Evolutionary conservation across 805 yeast species (phyloP).

Genomic region (Yamadazyma sp.): DNA sequence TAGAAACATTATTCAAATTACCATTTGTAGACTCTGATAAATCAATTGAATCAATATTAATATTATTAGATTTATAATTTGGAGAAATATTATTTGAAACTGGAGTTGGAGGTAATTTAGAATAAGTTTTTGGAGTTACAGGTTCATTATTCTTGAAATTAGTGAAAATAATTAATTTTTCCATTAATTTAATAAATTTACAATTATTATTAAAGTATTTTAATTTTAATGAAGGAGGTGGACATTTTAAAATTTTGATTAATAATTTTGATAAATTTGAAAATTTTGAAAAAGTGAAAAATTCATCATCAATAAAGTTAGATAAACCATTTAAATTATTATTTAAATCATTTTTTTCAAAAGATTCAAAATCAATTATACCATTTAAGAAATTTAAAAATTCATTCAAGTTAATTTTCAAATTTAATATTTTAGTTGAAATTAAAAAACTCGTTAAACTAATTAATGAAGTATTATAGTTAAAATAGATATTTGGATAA

Average conservation of each 20-base stretch:
- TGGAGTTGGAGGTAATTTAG: slow-evolving; percentile 24
- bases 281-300: slow-evolving; percentile 13
- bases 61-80: slow-evolving; percentile 4
- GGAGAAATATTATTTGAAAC: slow-evolving; percentile 25
- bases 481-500: slow-evolving; percentile 55
- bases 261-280: slow-evolving; percentile 18
- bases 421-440: slow-evolving; percentile 21
- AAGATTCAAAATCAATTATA: slow-evolving; percentile 12
- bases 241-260: slow-evolving; percentile 39
- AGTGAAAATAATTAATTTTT: slow-evolving; percentile 29
- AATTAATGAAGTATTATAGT: slow-evolving; percentile 52
- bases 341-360: slow-evolving; percentile 10
- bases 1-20: background rate
- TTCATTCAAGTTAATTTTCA: slow-evolving; percentile 27
- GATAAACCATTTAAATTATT: background rate
- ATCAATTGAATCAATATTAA: slow-evolving; percentile 1
- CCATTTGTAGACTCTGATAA: too few species aligned
- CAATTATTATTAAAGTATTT: slow-evolving; percentile 41
- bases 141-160: slow-evolving; percentile 23
- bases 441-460: slow-evolving; percentile 42
- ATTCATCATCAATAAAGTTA: slow-evolving; percentile 2
- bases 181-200: slow-evolving; percentile 36
- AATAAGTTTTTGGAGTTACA: slow-evolving; percentile 28
- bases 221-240: slow-evolving; percentile 45
- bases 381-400: slow-evolving; percentile 16